Conservation (phyloP, 768 basidiomycete species). For the Hysterangium stoloniferum region DNA sequence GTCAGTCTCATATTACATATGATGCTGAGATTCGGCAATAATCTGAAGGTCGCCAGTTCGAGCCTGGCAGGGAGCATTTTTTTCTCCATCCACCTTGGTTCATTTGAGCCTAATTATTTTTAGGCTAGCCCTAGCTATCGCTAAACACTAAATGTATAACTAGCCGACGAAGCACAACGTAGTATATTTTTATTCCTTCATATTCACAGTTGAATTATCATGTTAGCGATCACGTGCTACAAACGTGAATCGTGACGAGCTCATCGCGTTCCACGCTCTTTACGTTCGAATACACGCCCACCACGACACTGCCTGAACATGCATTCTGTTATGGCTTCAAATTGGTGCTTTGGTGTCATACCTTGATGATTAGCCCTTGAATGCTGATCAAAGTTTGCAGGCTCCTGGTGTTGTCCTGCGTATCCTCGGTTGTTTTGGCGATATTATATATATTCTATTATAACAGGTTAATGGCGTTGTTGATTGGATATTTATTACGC, state of each 20-base stretch:
- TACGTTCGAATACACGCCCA: not conserved
- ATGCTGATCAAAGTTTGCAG: slow-evolving; percentile 3
- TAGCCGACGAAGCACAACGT: no score
- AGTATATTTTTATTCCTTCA: no score
- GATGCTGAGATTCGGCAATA: not conserved
- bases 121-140: no score
- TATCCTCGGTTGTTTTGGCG: slow-evolving; percentile 45
- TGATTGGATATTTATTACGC: slow-evolving; percentile 60
- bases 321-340: not conserved
- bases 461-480: slow-evolving; percentile 72
- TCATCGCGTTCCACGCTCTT: not conserved
- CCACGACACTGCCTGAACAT: not conserved
- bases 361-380: not conserved
- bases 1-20: slow-evolving; percentile 1
- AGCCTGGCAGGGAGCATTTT: slow-evolving; percentile 1
- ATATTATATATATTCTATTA: slow-evolving; percentile 85
- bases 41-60: slow-evolving; percentile 6
- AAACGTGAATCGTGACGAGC: no score
- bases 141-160: no score
- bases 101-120: no score
- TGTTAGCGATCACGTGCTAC: no score
- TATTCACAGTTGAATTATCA: no score
- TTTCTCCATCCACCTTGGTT: not conserved
- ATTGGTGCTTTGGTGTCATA: not conserved
- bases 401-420: slow-evolving; percentile 50